Conservation (phyloP, 208 protist species). For the Entamoeba histolytica region DNA sequence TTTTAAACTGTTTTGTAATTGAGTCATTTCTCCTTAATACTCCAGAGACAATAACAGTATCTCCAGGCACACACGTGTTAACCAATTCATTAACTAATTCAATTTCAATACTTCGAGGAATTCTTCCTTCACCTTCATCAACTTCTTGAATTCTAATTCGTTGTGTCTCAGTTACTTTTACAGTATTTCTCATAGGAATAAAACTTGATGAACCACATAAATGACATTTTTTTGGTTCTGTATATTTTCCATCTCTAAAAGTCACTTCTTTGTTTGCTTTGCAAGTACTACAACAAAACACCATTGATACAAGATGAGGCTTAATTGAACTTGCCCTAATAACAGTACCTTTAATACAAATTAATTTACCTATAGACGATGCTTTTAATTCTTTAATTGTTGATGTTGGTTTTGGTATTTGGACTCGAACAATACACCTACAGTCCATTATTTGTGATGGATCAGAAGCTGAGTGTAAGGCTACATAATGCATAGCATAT, state of each 20-base stretch:
- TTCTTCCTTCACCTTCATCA: background rate
- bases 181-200: background rate
- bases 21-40: background rate
- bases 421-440: background rate
- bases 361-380: background rate
- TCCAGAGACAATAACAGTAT: background rate
- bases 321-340: background rate
- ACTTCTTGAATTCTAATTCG: background rate
- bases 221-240: background rate
- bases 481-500: background rate
- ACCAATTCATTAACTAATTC: background rate
- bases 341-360: background rate
- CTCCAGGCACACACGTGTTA: background rate
- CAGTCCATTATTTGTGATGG: background rate
- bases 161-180: background rate
- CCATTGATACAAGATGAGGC: background rate
- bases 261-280: background rate
- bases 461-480: background rate
- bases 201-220: background rate
- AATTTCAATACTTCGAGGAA: background rate
- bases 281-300: background rate
- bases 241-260: background rate
- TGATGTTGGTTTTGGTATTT: background rate
- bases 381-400: background rate
- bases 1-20: background rate